Evolutionary conservation across 2,329 filamentous ascomycete genomes (phyloP).

Genomic region (Didymella pomorum): DNA sequence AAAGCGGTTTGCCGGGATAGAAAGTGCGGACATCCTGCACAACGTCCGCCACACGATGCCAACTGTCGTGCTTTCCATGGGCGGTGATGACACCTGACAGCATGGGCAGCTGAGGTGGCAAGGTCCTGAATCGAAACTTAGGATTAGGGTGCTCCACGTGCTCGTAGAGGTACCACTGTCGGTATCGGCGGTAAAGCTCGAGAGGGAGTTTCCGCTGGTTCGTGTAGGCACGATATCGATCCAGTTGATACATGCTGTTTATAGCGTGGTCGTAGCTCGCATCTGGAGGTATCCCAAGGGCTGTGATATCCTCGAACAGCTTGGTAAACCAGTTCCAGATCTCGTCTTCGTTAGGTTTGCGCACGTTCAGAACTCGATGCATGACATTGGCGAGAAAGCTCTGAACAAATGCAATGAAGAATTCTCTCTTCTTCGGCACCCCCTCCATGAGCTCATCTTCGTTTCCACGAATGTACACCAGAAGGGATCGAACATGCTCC

Average conservation of each 20-base stretch:
- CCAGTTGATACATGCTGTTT: constrained; percentile 33
- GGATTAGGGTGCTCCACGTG: constrained; percentile 14
- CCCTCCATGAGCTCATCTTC: constrained; percentile 31
- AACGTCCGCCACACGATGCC: constrained; percentile 29
- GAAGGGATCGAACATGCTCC: constrained; percentile 38
- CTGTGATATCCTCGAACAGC: constrained; percentile 36
- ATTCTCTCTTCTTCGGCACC: constrained; percentile 15
- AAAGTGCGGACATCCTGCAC: constrained; percentile 40
- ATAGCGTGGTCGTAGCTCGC: constrained; percentile 42
- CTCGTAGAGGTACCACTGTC: constrained; percentile 28
- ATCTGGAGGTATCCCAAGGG: constrained; percentile 28
- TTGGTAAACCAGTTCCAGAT: constrained; percentile 38
- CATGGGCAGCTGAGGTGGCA: constrained; percentile 27
- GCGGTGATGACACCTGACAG: constrained; percentile 34
- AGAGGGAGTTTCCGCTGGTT: constrained; percentile 38
- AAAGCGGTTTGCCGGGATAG: constrained; percentile 32
- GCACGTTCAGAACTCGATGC: constrained; percentile 30
- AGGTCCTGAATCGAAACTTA: neutral
- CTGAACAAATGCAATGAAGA: constrained; percentile 30
- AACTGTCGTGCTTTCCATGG: constrained; percentile 33
- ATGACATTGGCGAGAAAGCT: constrained; percentile 43
- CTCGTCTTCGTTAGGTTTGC: constrained; percentile 33
- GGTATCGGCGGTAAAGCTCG: constrained; percentile 38
- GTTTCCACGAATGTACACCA: constrained; percentile 36
- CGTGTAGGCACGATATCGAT: constrained; percentile 39